Base-by-base conservation (phyloP, 768 basidiomycete genomes). In the Lactarius vividus region DNA sequence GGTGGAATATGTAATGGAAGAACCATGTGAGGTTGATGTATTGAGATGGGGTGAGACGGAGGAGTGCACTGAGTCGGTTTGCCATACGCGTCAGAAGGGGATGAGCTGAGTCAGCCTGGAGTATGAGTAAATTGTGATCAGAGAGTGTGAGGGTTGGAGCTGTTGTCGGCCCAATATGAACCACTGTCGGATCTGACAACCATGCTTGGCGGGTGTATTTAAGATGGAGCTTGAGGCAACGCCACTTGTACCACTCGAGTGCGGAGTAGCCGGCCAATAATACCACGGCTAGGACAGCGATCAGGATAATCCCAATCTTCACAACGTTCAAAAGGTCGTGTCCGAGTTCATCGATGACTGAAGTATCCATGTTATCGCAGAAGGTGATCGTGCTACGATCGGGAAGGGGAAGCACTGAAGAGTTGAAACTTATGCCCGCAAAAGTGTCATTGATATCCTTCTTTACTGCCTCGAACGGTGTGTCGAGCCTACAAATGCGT, bases 171-270 rank as follows among this genome's bases (percentile, higher is more conserved):
- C 78, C 76, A 46, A 73, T 62, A 28, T 85, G 83, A 66, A 78
- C 74, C 62, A 85, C 78, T 13, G 87, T 85, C 7, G 91, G 90
- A 74, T 94, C 91, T 2, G 86, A 79, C 62, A 76, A 75, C 90
- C 92, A 94, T 4, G 89, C 91, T 69, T 88, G 83, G 53, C 92
- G 89, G 5, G 88, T 92, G 64, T 81, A 81, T 71, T 83, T 82
- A 64, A 94, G 77, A 71, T 92, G 87, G 3, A 70, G 71, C 76
- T 85, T 85, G 74, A 91, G 82, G 74, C 79, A 85, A 15, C 83
- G 81, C 91, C 94, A 97, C 72, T 89, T 90, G 81, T 88, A 94
- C 91, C 93, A 94, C 71, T 94, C 92, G 71, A 96, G 79, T 4
- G 87, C 74, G 69, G 86, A 89, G 75, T 94, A 85, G 40, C 85